A percentile compares a stretch with the other conserved stretches of the same genome.
phyloP scores from a whole-genome alignment of 208 protist species.

The Phytomonas sp. region DNA sequence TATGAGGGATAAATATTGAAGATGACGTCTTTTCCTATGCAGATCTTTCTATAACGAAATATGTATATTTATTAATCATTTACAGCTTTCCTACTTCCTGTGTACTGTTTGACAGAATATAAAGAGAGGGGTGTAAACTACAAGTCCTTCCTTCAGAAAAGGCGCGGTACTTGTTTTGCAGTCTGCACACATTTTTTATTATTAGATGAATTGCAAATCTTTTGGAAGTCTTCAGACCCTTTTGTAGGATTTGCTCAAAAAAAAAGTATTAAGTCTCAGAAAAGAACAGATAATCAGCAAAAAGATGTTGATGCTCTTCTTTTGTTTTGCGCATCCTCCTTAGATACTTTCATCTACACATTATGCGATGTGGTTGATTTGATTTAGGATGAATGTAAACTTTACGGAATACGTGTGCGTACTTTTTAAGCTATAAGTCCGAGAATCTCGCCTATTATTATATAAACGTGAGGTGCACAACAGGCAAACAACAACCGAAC shows the following conservation, averaged over 20 bases:
- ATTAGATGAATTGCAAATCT: not conserved
- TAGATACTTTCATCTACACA: not conserved
- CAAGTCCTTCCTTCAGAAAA: constrained; percentile 3
- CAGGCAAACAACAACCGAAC: too few species aligned
- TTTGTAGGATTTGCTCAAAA: not conserved
- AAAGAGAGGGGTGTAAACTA: not conserved
- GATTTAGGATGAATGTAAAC: constrained; percentile 1
- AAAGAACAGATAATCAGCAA: not conserved
- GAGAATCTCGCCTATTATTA: too few species aligned
- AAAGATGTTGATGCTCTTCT: not conserved
- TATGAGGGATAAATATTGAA: constrained; percentile 6
- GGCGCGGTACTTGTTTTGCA: constrained; percentile 4
- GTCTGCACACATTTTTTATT: constrained; percentile 13
- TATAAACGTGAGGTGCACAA: too few species aligned
- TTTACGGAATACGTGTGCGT: not conserved
- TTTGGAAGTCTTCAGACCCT: not conserved
- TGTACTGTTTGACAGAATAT: constrained; percentile 2
- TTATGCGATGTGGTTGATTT: constrained; percentile 2
- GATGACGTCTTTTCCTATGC: constrained; percentile 1
- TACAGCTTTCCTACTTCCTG: constrained; percentile 7
- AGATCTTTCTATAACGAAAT: constrained; percentile 10
- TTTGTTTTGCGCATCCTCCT: not conserved
- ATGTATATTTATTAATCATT: constrained; percentile 8
- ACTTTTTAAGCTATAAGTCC: not conserved
- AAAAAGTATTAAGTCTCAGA: not conserved